Evolutionary conservation across 192 early-diverging fungal species (phyloP).

Genomic region (Backusella luteola): DNA sequence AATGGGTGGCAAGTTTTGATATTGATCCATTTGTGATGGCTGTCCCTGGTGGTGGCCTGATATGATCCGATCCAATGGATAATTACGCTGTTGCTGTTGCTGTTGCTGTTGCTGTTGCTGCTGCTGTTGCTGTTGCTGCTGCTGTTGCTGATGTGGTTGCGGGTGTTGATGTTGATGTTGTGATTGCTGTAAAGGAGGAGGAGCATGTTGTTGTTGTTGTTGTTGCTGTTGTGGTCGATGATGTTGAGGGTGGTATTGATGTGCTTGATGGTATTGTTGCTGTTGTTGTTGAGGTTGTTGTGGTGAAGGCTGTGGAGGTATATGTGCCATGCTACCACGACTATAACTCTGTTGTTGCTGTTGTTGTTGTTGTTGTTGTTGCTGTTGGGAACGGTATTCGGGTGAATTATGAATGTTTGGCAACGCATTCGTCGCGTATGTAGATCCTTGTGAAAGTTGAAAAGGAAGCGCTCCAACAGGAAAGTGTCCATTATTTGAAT

Average conservation of each 20-base stretch:
- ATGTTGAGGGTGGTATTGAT: background rate
- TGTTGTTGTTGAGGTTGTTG: background rate
- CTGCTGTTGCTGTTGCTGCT: background rate
- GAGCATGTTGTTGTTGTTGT: background rate
- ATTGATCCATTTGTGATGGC: background rate
- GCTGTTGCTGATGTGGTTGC: background rate
- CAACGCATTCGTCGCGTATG: conserved; percentile 2
- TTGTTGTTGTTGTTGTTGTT: background rate
- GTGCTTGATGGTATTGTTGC: background rate
- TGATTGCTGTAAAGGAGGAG: background rate
- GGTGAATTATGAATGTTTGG: conserved; percentile 10
- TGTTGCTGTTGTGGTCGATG: background rate
- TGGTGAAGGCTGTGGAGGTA: background rate
- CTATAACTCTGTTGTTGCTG: background rate
- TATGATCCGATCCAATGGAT: background rate
- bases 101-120: too few relatives aligned
- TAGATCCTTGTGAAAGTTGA: background rate
- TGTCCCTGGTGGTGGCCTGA: background rate
- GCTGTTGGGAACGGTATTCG: conserved; percentile 1
- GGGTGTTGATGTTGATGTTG: conserved; percentile 3
- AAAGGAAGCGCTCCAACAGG: background rate
- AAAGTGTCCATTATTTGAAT: background rate
- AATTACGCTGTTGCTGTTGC: background rate
- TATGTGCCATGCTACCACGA: background rate
- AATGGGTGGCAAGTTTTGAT: background rate